phyloP scores from a whole-genome alignment of 176 grass and related monocot species.

The Ananas comosus region DNA sequence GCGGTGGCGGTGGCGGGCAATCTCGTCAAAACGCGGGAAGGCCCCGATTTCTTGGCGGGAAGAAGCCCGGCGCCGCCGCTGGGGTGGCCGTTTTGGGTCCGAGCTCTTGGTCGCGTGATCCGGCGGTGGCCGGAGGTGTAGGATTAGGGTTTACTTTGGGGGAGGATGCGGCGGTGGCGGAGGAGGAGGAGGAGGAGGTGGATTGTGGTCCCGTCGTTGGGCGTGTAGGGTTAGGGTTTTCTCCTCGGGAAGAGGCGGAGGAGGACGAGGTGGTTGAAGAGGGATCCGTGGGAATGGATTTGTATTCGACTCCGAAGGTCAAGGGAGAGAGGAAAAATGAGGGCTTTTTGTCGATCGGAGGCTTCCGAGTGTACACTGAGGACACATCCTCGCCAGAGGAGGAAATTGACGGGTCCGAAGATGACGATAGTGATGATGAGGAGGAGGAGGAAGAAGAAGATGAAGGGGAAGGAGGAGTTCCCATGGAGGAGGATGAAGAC shows the following conservation, averaged over 20 bases:
- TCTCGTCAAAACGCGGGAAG: not conserved
- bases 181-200: constrained; percentile 14
- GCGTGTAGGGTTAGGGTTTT: constrained; percentile 49
- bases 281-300: constrained; percentile 8
- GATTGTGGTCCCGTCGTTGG: constrained; percentile 22
- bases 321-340: constrained; percentile 23
- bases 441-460: constrained; percentile 22
- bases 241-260: constrained; percentile 15
- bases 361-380: constrained; percentile 69
- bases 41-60: constrained; percentile 6
- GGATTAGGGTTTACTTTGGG: constrained; percentile 32
- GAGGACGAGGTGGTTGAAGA: constrained; percentile 11
- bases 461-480: constrained; percentile 1
- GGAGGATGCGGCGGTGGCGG: constrained; percentile 17
- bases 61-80: constrained; percentile 7
- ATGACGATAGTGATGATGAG: constrained; percentile 18
- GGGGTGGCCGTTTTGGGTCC: constrained; percentile 16
- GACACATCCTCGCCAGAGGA: constrained; percentile 65
- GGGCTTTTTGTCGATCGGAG: constrained; percentile 66
- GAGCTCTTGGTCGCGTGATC: constrained; percentile 28
- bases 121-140: constrained; percentile 21
- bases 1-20: not conserved
- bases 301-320: constrained; percentile 31
- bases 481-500: not conserved
- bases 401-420: constrained; percentile 21